A percentile compares a stretch with the other conserved stretches of the same genome.
Evolutionary conservation across 2,329 filamentous ascomycete species (phyloP).

Genomic region (Zasmidium citrigriseum): DNA sequence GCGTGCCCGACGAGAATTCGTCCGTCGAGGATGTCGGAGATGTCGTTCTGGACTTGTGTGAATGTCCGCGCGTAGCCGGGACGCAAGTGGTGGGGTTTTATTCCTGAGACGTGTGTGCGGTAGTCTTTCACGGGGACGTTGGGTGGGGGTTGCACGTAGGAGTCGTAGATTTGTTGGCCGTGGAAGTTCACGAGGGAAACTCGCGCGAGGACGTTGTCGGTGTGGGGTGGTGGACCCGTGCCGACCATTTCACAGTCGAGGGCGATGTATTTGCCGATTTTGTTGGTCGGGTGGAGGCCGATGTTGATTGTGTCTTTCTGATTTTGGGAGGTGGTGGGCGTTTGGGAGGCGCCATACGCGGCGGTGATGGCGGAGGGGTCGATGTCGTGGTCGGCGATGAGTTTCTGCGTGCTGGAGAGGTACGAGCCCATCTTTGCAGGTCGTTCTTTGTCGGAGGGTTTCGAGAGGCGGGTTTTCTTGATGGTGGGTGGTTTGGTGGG

Average conservation of each 20-base stretch:
- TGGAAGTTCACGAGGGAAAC: constrained; percentile 94
- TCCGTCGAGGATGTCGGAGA: constrained; percentile 68
- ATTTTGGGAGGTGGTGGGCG: constrained; percentile 59
- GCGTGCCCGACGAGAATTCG: constrained; percentile 83
- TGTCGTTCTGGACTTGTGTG: constrained; percentile 71
- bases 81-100: constrained; percentile 72
- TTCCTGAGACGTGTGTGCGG: constrained; percentile 82
- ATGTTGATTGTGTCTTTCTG: constrained; percentile 42
- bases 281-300: constrained; percentile 53
- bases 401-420: constrained; percentile 30
- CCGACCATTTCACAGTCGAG: constrained; percentile 99
- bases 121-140: constrained; percentile 80
- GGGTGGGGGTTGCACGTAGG: constrained; percentile 70
- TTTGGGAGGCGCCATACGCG: constrained; percentile 62
- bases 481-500: constrained; percentile 18
- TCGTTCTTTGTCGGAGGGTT: constrained; percentile 14
- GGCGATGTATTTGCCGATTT: constrained; percentile 85
- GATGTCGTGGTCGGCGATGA: constrained; percentile 49
- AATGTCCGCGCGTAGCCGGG: constrained; percentile 55
- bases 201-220: constrained; percentile 76
- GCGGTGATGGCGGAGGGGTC: constrained; percentile 61
- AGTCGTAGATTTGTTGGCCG: constrained; percentile 89
- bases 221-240: constrained; percentile 66
- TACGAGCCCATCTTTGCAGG: constrained; percentile 55
- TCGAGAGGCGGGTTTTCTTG: too few species aligned